Evolutionary conservation across 257 asterid genomes (phyloP).

Genomic region (Lantana camara): DNA sequence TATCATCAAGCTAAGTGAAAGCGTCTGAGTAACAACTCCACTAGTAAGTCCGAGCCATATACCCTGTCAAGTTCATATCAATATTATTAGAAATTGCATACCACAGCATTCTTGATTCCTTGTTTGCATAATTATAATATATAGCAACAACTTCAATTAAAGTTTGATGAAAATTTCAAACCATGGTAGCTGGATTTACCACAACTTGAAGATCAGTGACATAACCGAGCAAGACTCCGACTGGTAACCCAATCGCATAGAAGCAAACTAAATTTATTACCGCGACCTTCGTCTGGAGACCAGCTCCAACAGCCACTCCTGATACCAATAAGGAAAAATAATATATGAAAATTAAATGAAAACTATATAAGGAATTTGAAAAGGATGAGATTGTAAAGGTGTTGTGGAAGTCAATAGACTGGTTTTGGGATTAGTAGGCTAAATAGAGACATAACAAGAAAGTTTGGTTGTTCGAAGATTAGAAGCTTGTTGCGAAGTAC

Average conservation of each 20-base stretch:
- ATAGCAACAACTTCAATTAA: background rate
- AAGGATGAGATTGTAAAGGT: background rate
- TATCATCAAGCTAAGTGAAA: constrained; percentile 50
- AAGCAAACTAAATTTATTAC: constrained; percentile 34
- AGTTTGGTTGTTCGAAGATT: no score
- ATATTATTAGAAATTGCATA: background rate
- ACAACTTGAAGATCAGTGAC: constrained; percentile 25
- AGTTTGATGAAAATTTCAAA: background rate
- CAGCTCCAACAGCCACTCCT: constrained; percentile 45
- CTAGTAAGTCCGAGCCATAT: constrained; percentile 65
- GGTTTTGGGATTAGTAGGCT: no score
- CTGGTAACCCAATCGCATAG: constrained; percentile 36
- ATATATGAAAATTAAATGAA: no score
- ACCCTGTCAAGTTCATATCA: constrained; percentile 38
- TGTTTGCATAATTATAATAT: background rate
- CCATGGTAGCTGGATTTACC: background rate
- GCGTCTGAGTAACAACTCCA: constrained; percentile 51
- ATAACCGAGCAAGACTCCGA: constrained; percentile 40
- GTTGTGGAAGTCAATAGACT: background rate
- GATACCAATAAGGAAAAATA: background rate
- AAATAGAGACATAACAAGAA: no score
- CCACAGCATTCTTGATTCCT: background rate
- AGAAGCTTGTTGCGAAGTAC: no score
- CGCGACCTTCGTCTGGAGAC: constrained; percentile 32
- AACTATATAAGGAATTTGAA: background rate